These are phyloP conservation scores for Astrephomene gubernaculifera DNA, from an alignment of 139 green algal genomes.

Conservation along the genomic window DNA sequence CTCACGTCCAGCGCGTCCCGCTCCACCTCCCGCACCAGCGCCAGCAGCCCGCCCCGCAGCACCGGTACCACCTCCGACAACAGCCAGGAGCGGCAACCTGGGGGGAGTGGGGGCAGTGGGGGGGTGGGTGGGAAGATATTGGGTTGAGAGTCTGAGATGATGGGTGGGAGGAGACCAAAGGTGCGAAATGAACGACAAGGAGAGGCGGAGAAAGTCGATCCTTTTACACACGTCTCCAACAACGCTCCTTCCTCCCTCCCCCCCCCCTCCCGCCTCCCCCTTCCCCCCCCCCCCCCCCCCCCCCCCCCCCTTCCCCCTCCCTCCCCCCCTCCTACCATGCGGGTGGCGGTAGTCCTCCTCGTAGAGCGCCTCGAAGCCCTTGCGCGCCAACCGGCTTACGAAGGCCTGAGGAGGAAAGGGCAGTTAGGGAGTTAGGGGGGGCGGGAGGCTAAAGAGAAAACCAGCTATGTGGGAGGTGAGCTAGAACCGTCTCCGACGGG, in stretches of 20 bases:
- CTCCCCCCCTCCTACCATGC: neutral
- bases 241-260: too few relatives aligned
- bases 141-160: too few relatives aligned
- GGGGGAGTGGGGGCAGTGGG: neutral
- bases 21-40: conserved; percentile 43
- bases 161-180: too few relatives aligned
- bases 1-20: conserved; percentile 29
- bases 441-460: neutral
- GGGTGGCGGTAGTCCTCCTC: conserved; percentile 35
- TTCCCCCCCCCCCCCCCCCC: neutral
- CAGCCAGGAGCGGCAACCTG: conserved; percentile 41
- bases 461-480: too few relatives aligned
- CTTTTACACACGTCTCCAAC: too few relatives aligned
- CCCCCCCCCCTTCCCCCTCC: neutral
- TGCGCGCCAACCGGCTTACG: neutral
- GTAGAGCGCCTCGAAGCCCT: conserved; percentile 39
- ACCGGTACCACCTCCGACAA: conserved; percentile 16
- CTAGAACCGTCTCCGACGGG: too few relatives aligned
- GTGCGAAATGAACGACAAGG: too few relatives aligned
- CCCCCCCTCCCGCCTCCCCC: too few relatives aligned
- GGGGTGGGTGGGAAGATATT: neutral
- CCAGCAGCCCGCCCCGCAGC: conserved; percentile 38
- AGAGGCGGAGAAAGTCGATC: too few relatives aligned
- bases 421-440: neutral
- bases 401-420: neutral